phyloP scores from a whole-genome alignment of 495 filamentous ascomycete species.

The Cetradonia linearis region DNA sequence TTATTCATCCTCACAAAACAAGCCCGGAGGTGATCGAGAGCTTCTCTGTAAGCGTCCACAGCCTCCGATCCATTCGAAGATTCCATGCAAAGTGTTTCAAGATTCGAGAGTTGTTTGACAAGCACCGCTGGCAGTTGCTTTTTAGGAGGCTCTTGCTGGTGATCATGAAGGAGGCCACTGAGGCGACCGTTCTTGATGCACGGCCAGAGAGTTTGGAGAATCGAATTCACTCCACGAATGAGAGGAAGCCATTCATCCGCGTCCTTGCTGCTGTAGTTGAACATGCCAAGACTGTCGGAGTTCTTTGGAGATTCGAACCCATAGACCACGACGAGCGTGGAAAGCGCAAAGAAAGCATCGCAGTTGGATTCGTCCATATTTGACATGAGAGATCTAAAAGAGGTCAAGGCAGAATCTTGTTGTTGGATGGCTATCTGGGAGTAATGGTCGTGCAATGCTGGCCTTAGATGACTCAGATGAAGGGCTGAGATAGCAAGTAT shows the following conservation, averaged over 20 bases:
- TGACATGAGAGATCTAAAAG: conserved; percentile 29
- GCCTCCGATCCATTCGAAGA: conserved; percentile 29
- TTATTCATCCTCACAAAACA: conserved; percentile 24
- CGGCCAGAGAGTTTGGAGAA: conserved; percentile 28
- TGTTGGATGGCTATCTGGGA: conserved; percentile 35
- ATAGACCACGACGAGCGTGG: conserved; percentile 37
- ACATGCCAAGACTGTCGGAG: conserved; percentile 31
- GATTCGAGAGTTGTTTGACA: conserved; percentile 34
- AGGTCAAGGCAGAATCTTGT: conserved; percentile 32
- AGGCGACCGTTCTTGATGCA: conserved; percentile 31
- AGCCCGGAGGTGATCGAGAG: conserved; percentile 30
- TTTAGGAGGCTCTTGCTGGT: conserved; percentile 31
- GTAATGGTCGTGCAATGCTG: conserved; percentile 23
- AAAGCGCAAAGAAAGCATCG: conserved; percentile 39
- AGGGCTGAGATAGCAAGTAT: conserved; percentile 37
- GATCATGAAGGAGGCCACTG: conserved; percentile 30
- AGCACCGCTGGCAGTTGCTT: conserved; percentile 24
- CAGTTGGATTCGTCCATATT: conserved; percentile 32
- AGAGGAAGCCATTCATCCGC: conserved; percentile 36
- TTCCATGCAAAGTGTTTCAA: conserved; percentile 30
- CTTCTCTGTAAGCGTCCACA: conserved; percentile 29
- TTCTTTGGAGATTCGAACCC: conserved; percentile 34
- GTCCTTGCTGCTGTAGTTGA: conserved; percentile 30
- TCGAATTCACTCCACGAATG: conserved; percentile 34
- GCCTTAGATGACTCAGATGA: conserved; percentile 34